Base-by-base conservation (phyloP, 805 yeast species). In the Phaffomyces opuntiae region DNA sequence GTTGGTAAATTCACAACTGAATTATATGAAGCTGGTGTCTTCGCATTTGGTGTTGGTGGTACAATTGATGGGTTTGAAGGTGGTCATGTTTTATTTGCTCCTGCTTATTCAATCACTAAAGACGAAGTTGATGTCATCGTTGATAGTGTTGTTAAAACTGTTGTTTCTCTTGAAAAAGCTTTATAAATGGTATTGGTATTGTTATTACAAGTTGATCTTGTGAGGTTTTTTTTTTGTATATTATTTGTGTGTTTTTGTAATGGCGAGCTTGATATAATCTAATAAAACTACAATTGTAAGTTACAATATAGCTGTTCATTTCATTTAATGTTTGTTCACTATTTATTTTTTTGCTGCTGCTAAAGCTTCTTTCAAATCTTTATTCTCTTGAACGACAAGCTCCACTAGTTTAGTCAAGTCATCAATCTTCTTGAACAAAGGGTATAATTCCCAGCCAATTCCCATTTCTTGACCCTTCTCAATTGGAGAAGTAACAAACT, bases 391-490 rank as follows among this genome's bases (percentile, higher is more conserved):
- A 12, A 52, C 40, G 8, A 54, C 45, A 11, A 11, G 14, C 43
- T 59, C 59, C 17, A 59, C 56, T 9, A 56, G 40, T 40, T 45
- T 49, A 0, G 60, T 50, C 39, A 59, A 42, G 12, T 49, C 53
- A 21, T 77, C 81, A 35, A 81, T 61, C 56, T 78, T 78, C 26
- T 65, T 56, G 58, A 78, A 75, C 17, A 83, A 53, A 45, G 72
- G 78, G 53, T 71, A 81, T 38, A 72, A 65, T 55, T 83, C 87
- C 86, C 87, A 79, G 39, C 78, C 75, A 43, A 82, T 67, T 36
- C 87, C 84, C 7, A 65, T 62, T 19, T 64, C 63, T 46, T 68
- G 72, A 33, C 86, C 87, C 44, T 70, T 65, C 25, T 68, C 69
- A 6, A 82, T 78, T 3, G 86, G 86, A 43, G 86, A 87, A 7